These are phyloP conservation scores for Penicillium daleae DNA, from an alignment of 495 filamentous ascomycete species.

Conservation along the genomic window DNA sequence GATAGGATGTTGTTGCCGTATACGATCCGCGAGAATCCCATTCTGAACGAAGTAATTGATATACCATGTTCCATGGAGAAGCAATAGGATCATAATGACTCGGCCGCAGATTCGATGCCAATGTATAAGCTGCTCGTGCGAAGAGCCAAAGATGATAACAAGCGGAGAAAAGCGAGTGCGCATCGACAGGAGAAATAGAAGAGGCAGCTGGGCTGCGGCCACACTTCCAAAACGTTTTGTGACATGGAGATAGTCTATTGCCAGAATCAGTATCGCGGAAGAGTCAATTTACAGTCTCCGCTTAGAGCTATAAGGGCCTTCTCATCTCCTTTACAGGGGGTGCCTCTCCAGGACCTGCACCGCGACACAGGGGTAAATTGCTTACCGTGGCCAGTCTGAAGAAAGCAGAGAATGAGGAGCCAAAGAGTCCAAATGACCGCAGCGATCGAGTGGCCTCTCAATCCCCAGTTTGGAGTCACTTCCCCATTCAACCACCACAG, in stretches of 20 bases:
- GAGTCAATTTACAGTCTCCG: not conserved
- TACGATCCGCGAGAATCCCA: constrained; percentile 1
- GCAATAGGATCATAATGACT: constrained; percentile 8
- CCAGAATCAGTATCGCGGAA: not conserved
- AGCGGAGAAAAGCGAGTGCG: constrained; percentile 14
- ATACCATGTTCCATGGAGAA: constrained; percentile 8
- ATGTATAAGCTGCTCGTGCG: constrained; percentile 10
- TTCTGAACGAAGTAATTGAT: constrained; percentile 13
- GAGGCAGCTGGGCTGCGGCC: constrained; percentile 12
- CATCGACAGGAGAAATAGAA: constrained; percentile 10
- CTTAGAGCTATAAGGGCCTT: not conserved
- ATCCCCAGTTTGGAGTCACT: constrained; percentile 11
- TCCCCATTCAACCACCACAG: constrained; percentile 15
- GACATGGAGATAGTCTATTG: constrained; percentile 14
- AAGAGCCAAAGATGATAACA: constrained; percentile 4
- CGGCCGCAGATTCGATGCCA: constrained; percentile 14
- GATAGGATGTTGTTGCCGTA: not conserved
- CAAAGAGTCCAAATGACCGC: constrained; percentile 8
- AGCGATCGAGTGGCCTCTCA: constrained; percentile 11
- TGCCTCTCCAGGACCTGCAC: not conserved
- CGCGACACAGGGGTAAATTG: not conserved
- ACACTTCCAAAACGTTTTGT: constrained; percentile 15
- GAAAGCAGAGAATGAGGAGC: constrained; percentile 11
- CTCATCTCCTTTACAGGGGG: no score
- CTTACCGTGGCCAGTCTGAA: constrained; percentile 14